Conservation (phyloP, 495 filamentous ascomycete species). For the Podospora sp. region DNA sequence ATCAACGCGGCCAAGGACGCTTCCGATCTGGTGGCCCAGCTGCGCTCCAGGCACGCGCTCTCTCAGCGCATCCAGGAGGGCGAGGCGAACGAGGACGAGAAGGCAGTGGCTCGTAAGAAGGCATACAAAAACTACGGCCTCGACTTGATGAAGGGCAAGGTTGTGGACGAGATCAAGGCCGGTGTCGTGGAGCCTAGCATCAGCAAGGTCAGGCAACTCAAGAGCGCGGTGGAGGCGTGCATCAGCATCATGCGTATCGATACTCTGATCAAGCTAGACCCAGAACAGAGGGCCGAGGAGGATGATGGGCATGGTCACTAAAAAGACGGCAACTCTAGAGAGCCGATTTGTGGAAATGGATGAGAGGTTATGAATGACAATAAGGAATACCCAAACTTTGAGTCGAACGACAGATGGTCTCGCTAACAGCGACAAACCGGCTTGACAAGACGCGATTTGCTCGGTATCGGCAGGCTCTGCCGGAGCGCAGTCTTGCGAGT, state of each 20-base stretch:
- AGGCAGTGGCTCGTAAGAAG: constrained; percentile 87
- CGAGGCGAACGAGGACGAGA: constrained; percentile 81
- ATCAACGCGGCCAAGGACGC: constrained; percentile 97
- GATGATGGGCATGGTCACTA: constrained; percentile 78
- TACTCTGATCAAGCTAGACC: constrained; percentile 98
- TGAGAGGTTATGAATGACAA: constrained; percentile 9
- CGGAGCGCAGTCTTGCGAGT: background rate
- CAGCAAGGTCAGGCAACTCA: constrained; percentile 97
- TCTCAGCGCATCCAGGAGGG: constrained; percentile 86
- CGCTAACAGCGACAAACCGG: background rate
- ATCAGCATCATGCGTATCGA: constrained; percentile 99
- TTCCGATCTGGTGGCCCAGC: constrained; percentile 90
- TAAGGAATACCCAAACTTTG: background rate
- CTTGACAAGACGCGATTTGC: background rate
- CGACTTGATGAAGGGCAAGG: constrained; percentile 85
- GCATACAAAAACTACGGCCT: constrained; percentile 98
- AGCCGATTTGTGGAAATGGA: constrained; percentile 16
- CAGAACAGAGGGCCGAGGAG: constrained; percentile 77
- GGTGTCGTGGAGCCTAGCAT: constrained; percentile 96
- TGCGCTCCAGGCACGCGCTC: constrained; percentile 91
- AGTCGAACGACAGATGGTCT: background rate
- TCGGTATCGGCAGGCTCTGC: background rate
- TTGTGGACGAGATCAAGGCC: constrained; percentile 90
- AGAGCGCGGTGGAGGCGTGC: constrained; percentile 98
- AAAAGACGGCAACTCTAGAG: constrained; percentile 6